Evolutionary conservation across 495 filamentous ascomycete species (phyloP), one percentile per base, ranked within the genome.

Genomic region (Xylona heveae): DNA sequence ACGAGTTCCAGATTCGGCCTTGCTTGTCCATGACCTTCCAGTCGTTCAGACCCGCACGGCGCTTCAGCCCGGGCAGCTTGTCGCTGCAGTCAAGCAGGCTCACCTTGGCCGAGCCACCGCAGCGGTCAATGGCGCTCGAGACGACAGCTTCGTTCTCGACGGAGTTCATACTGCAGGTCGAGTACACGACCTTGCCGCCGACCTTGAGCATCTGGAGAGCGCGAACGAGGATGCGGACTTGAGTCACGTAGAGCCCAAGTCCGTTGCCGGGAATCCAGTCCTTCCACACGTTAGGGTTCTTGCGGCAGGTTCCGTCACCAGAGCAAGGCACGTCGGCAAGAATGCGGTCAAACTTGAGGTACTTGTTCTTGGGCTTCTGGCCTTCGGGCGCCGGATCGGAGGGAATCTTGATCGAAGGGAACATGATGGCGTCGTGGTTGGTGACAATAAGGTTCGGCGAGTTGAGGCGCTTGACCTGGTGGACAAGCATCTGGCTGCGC

Each of bases 91-190:
- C 79, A 28, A 95, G 45, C 27, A 99, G 70, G 30, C 68, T 58
- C 22, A 95, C 76, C 43, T 85, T 90, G 16, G 66, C 63, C 2
- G 67, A 47, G 6, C 88, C 88, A 38, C 88, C 88, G 43, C 84
- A 95, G 25, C 83, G 67, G 38, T 82, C 77, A 42, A 95, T 91
- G 3, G 90, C 85, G 30, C 55, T 59, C 2, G 77, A 63, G 35
- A 97, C 54, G 14, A 95, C 82, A n/a, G 90, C 77, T 57, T 97
- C 88, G 46, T 97, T 91, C 51, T 97, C 88, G 15, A 95, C 63
- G 0, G 88, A 85, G 52, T 94, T 97, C 76, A 97, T 77, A 51
- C 80, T 90, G 59, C 88, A 97, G 10, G 88, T 95, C 5, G 84
- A 94, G 55, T 95, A 97, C 18, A 95, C 83, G 6, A 94, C 74